Percentiles rank a stretch among this genome's conserved stretches.
Evolutionary conservation across 2,329 filamentous ascomycete genomes (phyloP).

Genomic region (Stagonosporopsis chrysanthemi): DNA sequence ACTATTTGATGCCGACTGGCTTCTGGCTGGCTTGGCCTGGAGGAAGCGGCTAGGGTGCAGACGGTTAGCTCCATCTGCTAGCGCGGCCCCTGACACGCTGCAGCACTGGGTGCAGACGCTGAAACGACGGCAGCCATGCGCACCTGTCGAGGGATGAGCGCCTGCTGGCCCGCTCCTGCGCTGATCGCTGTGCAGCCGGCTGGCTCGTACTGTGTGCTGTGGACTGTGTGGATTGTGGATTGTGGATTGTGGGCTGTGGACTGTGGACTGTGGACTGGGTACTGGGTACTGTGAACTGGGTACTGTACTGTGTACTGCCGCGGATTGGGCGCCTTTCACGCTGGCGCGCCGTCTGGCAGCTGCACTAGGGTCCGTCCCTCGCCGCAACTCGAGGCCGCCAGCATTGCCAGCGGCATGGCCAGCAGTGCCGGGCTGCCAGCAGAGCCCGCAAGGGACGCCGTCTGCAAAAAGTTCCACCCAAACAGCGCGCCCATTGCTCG

Average conservation of each 20-base stretch:
- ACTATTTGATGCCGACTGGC: slow-evolving; percentile 30
- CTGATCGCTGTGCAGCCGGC: slow-evolving; percentile 10
- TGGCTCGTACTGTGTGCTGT: background rate
- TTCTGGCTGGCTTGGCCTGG: slow-evolving; percentile 23
- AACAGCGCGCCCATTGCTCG: slow-evolving; percentile 36
- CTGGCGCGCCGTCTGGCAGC: background rate
- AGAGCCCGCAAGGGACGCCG: slow-evolving; percentile 20
- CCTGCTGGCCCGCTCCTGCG: slow-evolving; percentile 31
- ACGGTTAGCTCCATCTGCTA: slow-evolving; percentile 18
- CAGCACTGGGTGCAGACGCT: slow-evolving; percentile 26
- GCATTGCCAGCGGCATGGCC: background rate
- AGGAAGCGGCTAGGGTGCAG: slow-evolving; percentile 20
- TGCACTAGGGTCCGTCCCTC: slow-evolving; percentile 7
- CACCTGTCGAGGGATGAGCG: slow-evolving; percentile 21
- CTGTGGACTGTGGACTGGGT: no score
- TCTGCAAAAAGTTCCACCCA: slow-evolving; percentile 17
- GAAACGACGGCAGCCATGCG: slow-evolving; percentile 38
- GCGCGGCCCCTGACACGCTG: slow-evolving; percentile 18
- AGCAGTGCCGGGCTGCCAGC: background rate
- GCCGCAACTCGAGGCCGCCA: background rate
- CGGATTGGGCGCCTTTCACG: no score
- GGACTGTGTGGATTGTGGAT: no score
- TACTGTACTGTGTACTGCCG: no score
- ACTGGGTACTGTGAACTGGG: no score
- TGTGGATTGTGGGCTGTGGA: no score